Evolutionary conservation across 768 basidiomycete genomes (phyloP), one percentile per base, ranked within the genome.

Genomic region (Phallus indusiatus): DNA sequence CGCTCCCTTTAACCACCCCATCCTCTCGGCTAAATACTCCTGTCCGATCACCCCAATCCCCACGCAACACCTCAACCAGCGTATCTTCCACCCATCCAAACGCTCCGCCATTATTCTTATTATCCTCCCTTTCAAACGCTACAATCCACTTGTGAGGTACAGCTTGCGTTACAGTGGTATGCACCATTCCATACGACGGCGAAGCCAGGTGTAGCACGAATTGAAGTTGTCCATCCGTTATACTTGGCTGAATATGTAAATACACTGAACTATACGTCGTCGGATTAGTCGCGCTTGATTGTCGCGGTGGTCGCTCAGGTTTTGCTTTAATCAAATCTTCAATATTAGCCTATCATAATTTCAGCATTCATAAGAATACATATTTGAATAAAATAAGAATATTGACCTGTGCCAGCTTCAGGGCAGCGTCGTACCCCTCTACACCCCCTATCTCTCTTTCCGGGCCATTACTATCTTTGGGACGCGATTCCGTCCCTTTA

Each of bases 21-120:
- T 94, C 60, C 92, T 75, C 35, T 82, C 78, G 47, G 86, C 88
- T 14, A 94, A 76, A 67, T 94, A 94, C 67, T 95, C 91, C 72
- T 97, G 94, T 1, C 93, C 93, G 61, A 97, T 75, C 17, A 94
- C 82, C 73, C 97, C 94, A 28, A 95, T 83, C 8, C 87, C 90
- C 76, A 58, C 90, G 76, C 60, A 99, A 72, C 0, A 83, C 81
- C 66, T 97, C 95, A 4, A 94, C 94, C 61, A 97, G 81, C 42
- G 88, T 70, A 67, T 99, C 94, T 71, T 99, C 96, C 12, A 98
- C 94, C 96, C 96, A 95, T 48, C 90, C 86, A 69, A 92, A 88
- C 63, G 85, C 79, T 67, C 96, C 94, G 85, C 93, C 56, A 14
- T 18, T 47, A 5, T 47, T 49, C 42, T 33, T 51, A 10, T 28